Conservation (phyloP, 768 basidiomycete genomes). For the Pleurotus pulmonarius region DNA sequence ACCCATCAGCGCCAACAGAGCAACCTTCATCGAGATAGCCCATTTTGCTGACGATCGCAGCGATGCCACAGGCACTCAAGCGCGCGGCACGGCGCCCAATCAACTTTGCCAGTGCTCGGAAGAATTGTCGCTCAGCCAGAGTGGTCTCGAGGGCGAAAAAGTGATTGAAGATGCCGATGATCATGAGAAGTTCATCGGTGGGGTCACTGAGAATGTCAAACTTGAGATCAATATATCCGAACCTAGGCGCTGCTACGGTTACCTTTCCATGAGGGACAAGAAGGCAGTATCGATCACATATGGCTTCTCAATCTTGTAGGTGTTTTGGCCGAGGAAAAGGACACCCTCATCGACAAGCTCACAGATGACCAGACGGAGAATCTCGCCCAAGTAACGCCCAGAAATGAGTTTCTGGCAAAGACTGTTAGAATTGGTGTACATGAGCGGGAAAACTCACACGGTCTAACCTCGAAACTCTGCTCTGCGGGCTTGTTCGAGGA, state of each 20-base stretch:
- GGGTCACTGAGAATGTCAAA: conserved; percentile 58
- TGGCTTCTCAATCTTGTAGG: conserved; percentile 94
- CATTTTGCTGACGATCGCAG: conserved; percentile 94
- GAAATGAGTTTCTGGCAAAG: conserved; percentile 83
- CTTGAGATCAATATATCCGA: conserved; percentile 5
- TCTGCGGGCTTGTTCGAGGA: conserved; percentile 95
- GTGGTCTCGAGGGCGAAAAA: conserved; percentile 98
- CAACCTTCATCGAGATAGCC: conserved; percentile 90
- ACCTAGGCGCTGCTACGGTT: background rate
- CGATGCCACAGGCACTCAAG: conserved; percentile 92
- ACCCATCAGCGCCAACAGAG: conserved; percentile 87
- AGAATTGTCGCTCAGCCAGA: conserved; percentile 94
- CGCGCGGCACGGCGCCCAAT: conserved; percentile 89
- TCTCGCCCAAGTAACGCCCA: conserved; percentile 94
- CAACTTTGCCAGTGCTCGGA: conserved; percentile 87
- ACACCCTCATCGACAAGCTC: conserved; percentile 97
- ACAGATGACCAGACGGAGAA: conserved; percentile 89
- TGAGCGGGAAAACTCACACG: background rate
- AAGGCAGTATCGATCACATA: conserved; percentile 96
- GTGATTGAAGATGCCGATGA: conserved; percentile 95
- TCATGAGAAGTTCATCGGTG: conserved; percentile 94
- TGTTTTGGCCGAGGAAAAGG: conserved; percentile 96
- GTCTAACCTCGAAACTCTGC: conserved; percentile 82
- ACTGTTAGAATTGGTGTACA: background rate
- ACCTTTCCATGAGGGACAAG: conserved; percentile 96